These are phyloP conservation scores for Linum lewisii DNA, from an alignment of 345 rosid genomes.

Conservation along the genomic window DNA sequence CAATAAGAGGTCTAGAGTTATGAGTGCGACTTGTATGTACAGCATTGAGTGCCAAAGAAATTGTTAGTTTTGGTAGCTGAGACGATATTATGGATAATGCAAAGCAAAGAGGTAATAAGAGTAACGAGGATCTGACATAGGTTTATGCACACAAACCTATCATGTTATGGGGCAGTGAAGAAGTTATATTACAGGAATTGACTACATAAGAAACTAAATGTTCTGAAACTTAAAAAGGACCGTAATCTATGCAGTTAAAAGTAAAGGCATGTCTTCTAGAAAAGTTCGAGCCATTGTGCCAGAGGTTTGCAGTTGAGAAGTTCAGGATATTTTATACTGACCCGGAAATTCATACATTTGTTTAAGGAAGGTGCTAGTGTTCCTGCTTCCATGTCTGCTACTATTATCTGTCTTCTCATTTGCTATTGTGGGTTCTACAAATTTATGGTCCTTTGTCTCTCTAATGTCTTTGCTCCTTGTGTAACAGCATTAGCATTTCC, in stretches of 20 bases:
- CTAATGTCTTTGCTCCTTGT: neutral
- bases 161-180: neutral
- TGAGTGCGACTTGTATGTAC: neutral
- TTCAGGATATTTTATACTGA: neutral
- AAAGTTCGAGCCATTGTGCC: neutral
- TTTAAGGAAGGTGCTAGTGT: neutral
- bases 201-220: neutral
- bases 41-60: neutral
- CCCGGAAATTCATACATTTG: neutral
- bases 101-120: neutral
- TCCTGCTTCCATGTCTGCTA: neutral
- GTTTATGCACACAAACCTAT: neutral
- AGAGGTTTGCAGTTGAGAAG: neutral
- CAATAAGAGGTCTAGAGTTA: neutral
- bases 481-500: constrained; percentile 54
- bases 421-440: neutral
- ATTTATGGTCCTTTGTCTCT: neutral
- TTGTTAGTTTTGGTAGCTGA: neutral
- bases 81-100: neutral
- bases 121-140: neutral
- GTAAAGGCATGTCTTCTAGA: too few relatives aligned
- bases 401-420: neutral
- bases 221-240: too few relatives aligned
- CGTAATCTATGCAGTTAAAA: too few relatives aligned
- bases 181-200: neutral